A percentile compares a stretch with the other conserved stretches of the same genome.
Evolutionary conservation across 176 grass and related monocot genomes (phyloP).

Genomic region (Musa acuminata): DNA sequence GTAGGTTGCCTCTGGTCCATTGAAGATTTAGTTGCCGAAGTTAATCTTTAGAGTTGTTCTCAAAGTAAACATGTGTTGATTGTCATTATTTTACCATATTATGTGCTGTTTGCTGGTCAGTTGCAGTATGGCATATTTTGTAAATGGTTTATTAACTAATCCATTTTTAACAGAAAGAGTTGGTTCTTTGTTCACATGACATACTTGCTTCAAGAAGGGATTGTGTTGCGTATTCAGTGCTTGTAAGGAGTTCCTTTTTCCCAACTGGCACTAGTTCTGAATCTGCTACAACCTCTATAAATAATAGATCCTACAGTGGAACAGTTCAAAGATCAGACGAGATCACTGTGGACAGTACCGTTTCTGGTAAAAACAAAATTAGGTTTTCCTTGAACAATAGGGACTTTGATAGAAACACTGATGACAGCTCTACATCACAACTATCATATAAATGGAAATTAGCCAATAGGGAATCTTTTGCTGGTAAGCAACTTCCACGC

Average conservation of each 20-base stretch:
- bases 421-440: constrained; percentile 68
- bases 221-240: constrained; percentile 47
- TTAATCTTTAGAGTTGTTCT: not conserved
- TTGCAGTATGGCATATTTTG: not conserved
- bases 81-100: not conserved
- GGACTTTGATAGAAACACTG: constrained; percentile 57
- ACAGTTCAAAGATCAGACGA: constrained; percentile 84
- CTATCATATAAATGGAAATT: constrained; percentile 76
- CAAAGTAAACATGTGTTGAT: not conserved
- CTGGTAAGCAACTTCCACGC: constrained; percentile 69
- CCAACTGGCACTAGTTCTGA: constrained; percentile 69
- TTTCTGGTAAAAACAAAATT: constrained; percentile 65
- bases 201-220: constrained; percentile 81
- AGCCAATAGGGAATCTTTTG: constrained; percentile 51
- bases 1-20: too few relatives aligned
- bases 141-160: not conserved
- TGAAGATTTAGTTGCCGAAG: too few relatives aligned
- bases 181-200: constrained; percentile 69
- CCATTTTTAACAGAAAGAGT: constrained; percentile 61
- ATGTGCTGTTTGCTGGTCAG: not conserved
- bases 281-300: constrained; percentile 96
- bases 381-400: constrained; percentile 58
- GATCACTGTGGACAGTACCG: constrained; percentile 78
- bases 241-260: constrained; percentile 34
- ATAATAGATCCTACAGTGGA: constrained; percentile 87